Base-by-base conservation (phyloP, 805 yeast genomes). In the Wickerhamomyces bisporus region DNA sequence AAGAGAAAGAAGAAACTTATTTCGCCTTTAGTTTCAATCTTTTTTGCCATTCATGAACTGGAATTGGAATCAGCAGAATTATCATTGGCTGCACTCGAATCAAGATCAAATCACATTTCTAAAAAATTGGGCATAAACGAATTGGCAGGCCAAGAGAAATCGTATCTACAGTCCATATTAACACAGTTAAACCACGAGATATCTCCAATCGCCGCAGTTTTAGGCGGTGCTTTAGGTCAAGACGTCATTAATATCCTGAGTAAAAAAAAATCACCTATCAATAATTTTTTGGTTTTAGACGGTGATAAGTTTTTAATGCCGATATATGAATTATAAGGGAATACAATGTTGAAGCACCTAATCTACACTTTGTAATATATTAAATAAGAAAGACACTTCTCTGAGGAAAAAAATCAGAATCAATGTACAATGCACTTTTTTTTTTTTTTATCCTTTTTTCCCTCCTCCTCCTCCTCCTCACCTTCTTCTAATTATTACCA, bases 221-320 rank as follows among this genome's bases (percentile, higher is more conserved):
- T 91, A 6, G 98, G 98, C 6, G 98, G 98, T 1, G 72, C 86
- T 1, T 61, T 91, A 18, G 84, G 95, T 3, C 98, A 93, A 61
- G 96, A 89, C 57, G 81, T 87, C 12, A 83, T 93, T 32, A 93
- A 93, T 62, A 77, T 72, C 38, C 60, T 91, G 36, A 82, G 93
- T 30, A 75, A 75, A 48, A 77, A 80, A 48, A 88, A 86, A 49
- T 70, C 79, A 30, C 95, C 97, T 3, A 68, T 89, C 27, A 89
- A 87, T 56, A 93, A 93, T 56, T 68, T 86, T 36, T 68, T 85
- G 46, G 62, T 91, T 1, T 68, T 89, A 27, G 96, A 93, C 62
- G 88, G 91, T 10, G 60, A 69, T 14, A 68, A 70, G 15, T 70
- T 79, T 31, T 81, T 79, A 42, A 85, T 87, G 77, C 96, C 96